Conservation (phyloP, 345 rosid genomes). For the Gossypium bickii region DNA sequence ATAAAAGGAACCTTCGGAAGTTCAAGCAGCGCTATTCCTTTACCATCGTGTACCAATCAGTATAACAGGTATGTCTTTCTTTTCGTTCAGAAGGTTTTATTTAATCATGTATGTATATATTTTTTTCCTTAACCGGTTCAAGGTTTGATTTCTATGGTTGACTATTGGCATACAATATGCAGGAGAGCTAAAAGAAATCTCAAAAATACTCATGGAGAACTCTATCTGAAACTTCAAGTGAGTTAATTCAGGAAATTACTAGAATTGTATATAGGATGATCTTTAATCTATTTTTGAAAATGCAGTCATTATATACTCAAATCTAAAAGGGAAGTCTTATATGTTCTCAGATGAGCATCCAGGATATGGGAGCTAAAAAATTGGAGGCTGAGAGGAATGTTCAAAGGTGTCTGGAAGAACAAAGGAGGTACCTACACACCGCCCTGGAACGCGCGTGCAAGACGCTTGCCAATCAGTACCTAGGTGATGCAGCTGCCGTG, state of each 20-base stretch:
- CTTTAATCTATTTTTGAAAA: not conserved
- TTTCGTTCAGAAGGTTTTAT: too few relatives aligned
- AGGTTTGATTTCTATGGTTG: not conserved
- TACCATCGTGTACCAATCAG: too few relatives aligned
- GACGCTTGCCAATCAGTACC: not conserved
- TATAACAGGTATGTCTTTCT: too few relatives aligned
- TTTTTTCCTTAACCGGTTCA: too few relatives aligned
- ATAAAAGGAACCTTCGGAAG: too few relatives aligned
- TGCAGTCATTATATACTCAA: not conserved
- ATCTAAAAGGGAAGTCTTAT: not conserved
- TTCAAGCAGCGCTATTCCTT: too few relatives aligned
- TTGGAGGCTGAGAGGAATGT: constrained; percentile 9
- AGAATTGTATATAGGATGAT: not conserved
- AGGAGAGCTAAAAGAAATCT: not conserved
- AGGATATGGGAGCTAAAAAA: not conserved
- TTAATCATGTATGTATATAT: too few relatives aligned
- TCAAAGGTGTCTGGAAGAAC: constrained; percentile 19
- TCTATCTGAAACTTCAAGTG: constrained; percentile 18
- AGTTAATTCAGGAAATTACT: not conserved
- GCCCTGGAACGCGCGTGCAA: constrained; percentile 2
- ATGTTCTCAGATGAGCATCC: not conserved
- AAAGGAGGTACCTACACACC: not conserved
- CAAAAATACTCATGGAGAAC: not conserved
- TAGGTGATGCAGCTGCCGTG: not conserved
- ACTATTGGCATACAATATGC: not conserved